These are phyloP conservation scores for Puccinia polysora DNA, from an alignment of 1,284 basidiomycete genomes.

Conservation along the genomic window DNA sequence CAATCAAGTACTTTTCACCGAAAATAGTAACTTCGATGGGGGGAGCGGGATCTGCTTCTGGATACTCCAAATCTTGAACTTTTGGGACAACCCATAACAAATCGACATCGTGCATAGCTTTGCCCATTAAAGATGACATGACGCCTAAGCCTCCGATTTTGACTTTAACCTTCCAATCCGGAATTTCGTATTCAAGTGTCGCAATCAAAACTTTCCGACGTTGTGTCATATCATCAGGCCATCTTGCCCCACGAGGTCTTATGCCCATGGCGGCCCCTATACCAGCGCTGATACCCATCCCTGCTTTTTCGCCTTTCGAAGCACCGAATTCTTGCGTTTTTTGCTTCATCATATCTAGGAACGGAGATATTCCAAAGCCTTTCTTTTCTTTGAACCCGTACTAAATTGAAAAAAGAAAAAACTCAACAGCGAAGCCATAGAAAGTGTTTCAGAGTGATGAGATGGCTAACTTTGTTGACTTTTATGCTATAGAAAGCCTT, in stretches of 20 bases:
- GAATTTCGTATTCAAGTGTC: slow-evolving; percentile 87
- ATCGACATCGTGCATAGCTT: slow-evolving; percentile 91
- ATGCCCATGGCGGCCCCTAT: slow-evolving; percentile 40
- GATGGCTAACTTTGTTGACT: slow-evolving; percentile 63
- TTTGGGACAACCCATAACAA: slow-evolving; percentile 87
- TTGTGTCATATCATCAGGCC: slow-evolving; percentile 85
- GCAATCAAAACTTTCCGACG: slow-evolving; percentile 81
- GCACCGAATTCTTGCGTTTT: slow-evolving; percentile 26
- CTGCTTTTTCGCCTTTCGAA: slow-evolving; percentile 30
- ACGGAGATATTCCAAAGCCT: slow-evolving; percentile 11
- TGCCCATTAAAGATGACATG: slow-evolving; percentile 93
- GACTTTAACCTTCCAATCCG: slow-evolving; percentile 93
- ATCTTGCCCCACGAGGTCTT: slow-evolving; percentile 61
- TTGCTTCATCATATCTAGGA: slow-evolving; percentile 35
- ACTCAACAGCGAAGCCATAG: not conserved
- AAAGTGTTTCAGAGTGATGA: not conserved
- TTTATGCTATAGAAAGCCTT: slow-evolving; percentile 92
- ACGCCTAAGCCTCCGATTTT: slow-evolving; percentile 93
- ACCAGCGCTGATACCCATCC: slow-evolving; percentile 32
- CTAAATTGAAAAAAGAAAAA: not conserved
- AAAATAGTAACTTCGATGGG: slow-evolving; percentile 93
- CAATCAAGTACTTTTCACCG: slow-evolving; percentile 85
- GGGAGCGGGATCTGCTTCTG: slow-evolving; percentile 41
- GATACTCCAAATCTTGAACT: slow-evolving; percentile 58
- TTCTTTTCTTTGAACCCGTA: slow-evolving; percentile 44